These are phyloP conservation scores for Saksenaea oblongispora DNA, from an alignment of 371 early-diverging fungal genomes.

Conservation along the genomic window DNA sequence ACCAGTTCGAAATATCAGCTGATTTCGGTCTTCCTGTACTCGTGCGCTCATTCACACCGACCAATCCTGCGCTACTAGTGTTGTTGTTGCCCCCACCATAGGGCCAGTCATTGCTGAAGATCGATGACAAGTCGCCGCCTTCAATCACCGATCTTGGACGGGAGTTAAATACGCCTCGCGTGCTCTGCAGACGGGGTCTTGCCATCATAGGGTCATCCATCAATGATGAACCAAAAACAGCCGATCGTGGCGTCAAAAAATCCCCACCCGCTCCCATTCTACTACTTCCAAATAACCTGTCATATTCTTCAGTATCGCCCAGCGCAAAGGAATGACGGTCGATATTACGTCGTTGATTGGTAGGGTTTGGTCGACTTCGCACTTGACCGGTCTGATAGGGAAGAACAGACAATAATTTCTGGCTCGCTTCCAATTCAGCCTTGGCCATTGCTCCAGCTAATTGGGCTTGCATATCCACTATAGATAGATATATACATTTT, in stretches of 20 bases:
- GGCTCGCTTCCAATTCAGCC: slow-evolving; percentile 64
- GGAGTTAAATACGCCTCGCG: slow-evolving; percentile 6
- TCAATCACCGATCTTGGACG: slow-evolving; percentile 55
- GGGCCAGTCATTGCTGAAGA: slow-evolving; percentile 40
- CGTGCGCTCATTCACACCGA: slow-evolving; percentile 25
- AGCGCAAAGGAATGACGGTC: slow-evolving; percentile 75
- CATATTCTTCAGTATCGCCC: slow-evolving; percentile 56
- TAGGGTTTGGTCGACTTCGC: slow-evolving; percentile 26
- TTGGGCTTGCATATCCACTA: slow-evolving; percentile 56
- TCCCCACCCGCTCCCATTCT: not conserved
- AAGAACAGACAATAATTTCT: slow-evolving; percentile 49
- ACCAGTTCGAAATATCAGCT: slow-evolving; percentile 53
- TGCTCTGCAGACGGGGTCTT: not conserved
- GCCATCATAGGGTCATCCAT: slow-evolving; percentile 20
- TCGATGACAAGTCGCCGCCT: slow-evolving; percentile 46
- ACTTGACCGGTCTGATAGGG: slow-evolving; percentile 57
- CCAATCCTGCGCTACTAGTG: slow-evolving; percentile 11
- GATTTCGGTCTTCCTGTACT: slow-evolving; percentile 58
- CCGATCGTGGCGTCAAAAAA: not conserved
- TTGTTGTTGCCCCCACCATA: slow-evolving; percentile 8
- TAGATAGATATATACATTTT: too few species aligned
- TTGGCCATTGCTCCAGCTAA: slow-evolving; percentile 63
- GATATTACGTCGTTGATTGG: slow-evolving; percentile 43
- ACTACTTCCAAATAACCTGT: slow-evolving; percentile 31
- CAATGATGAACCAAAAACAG: slow-evolving; percentile 10